Conservation (phyloP, 495 filamentous ascomycete genomes). For the Tuber umbilicatum region DNA sequence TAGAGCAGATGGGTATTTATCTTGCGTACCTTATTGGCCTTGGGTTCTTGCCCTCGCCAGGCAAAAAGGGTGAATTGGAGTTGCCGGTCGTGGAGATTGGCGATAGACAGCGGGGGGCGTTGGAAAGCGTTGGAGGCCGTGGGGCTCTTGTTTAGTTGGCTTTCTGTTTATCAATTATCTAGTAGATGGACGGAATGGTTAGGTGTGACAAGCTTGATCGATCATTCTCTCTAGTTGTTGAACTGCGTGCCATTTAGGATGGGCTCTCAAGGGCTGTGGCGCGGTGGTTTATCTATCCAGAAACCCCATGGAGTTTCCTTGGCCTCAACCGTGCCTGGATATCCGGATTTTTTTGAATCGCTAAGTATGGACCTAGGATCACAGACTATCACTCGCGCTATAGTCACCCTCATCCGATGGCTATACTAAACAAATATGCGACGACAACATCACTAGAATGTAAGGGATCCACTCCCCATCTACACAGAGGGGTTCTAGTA, state of each 20-base stretch:
- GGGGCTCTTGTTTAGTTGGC: slow-evolving; percentile 27
- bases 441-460: too few relatives aligned
- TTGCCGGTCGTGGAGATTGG: slow-evolving; percentile 29
- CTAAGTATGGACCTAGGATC: too few relatives aligned
- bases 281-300: background rate
- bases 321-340: too few relatives aligned
- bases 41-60: slow-evolving; percentile 61
- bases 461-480: too few relatives aligned
- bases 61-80: slow-evolving; percentile 45
- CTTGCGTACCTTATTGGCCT: slow-evolving; percentile 62
- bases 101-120: slow-evolving; percentile 18
- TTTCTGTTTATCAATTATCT: background rate
- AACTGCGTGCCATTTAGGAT: background rate
- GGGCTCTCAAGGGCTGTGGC: background rate
- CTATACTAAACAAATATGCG: too few relatives aligned
- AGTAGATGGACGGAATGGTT: background rate
- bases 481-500: too few relatives aligned
- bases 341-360: too few relatives aligned
- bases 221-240: background rate
- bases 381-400: too few relatives aligned
- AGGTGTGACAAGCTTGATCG: background rate
- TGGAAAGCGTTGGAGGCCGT: slow-evolving; percentile 35
- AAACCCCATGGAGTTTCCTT: background rate
- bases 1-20: slow-evolving; percentile 65
- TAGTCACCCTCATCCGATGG: too few relatives aligned